Evolutionary conservation across 2,329 filamentous ascomycete genomes (phyloP).

Genomic region (Alternaria sp.): DNA sequence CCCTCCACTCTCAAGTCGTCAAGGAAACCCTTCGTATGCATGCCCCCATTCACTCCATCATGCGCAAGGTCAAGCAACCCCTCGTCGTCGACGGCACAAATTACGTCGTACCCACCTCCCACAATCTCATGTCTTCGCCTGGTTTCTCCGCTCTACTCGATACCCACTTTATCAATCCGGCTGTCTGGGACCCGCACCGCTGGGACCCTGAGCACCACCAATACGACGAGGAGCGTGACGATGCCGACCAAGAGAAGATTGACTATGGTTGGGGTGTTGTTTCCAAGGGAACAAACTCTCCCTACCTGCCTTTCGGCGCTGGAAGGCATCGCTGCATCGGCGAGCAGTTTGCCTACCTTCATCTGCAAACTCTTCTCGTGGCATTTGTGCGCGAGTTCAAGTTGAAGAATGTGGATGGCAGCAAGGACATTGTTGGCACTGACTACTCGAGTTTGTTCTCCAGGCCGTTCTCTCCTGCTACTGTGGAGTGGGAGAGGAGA

Average conservation of each 20-base stretch:
- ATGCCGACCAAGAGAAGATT: constrained; percentile 75
- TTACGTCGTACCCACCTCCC: constrained; percentile 80
- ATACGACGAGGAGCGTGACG: constrained; percentile 57
- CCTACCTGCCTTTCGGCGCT: constrained; percentile 93
- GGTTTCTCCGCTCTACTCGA: constrained; percentile 78
- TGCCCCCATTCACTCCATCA: constrained; percentile 92
- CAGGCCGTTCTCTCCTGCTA: constrained; percentile 56
- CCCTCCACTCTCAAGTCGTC: constrained; percentile 83
- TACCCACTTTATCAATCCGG: constrained; percentile 81
- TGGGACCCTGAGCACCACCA: constrained; percentile 73
- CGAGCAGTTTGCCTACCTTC: constrained; percentile 94
- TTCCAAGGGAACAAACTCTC: constrained; percentile 86
- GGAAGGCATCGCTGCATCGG: constrained; percentile 94
- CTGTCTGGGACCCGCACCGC: constrained; percentile 87
- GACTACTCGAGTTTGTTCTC: constrained; percentile 67
- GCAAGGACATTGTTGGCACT: constrained; percentile 71
- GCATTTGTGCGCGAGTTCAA: constrained; percentile 81
- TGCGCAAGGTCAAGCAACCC: constrained; percentile 89
- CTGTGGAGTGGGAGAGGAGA: constrained; percentile 78
- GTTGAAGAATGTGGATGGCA: constrained; percentile 77
- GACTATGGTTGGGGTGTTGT: constrained; percentile 95
- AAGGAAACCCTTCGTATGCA: constrained; percentile 93
- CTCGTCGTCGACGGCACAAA: constrained; percentile 84
- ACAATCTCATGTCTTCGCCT: constrained; percentile 84
- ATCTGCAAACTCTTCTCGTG: constrained; percentile 85